Evolutionary conservation across 208 protist genomes (phyloP), one percentile per base, ranked within the genome.

Genomic region (Acanthamoeba pearcei): DNA sequence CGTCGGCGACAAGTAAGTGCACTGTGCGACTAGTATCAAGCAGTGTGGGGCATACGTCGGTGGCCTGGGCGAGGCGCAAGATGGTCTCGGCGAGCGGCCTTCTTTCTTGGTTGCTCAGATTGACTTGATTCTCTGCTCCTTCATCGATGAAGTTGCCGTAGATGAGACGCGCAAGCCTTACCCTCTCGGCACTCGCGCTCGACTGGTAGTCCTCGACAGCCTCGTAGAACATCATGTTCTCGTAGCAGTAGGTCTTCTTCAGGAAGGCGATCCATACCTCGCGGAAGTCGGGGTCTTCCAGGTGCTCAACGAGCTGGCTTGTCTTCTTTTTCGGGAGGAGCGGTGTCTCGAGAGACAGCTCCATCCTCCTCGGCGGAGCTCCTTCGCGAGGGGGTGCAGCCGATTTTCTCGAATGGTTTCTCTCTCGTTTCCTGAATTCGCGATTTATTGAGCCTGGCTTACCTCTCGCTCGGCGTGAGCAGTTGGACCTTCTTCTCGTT

Each of bases 181-280:
- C 72, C 32, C 72, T 19, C 3, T 80, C 72, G 12, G 29, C 35
- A 10, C n/a, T 32, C 5, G 72, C 0, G 5, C 32, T 3, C 9
- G 24, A 17, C 15, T 27, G 24, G 72, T 80, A 80, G 15, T 15
- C 32, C 72, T 80, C 72, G n/a, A 80, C 72, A 12, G 72, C 72
- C 22, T 80, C 32, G 32, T 80, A 80, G 72, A 80, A 80, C 72
- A 49, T 38, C 72, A 80, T 80, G 38, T 80, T 80, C 22, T 80
- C 72, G 72, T 51, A 80, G 38, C 72, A 80, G 17, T 22, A 49
- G 38, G 15, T 49, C 29, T 80, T 9, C 38, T 80, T 38, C 2
- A 80, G 72, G 72, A 80, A 80, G 32, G 27, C 32, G 2, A 17
- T 27, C 72, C 72, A 80, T 27, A 80, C 32, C 72, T 80, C 72